A percentile compares a stretch with the other conserved stretches of the same genome.
Evolutionary conservation across 2,329 filamentous ascomycete species (phyloP).

Genomic region (Xylaria sp.): DNA sequence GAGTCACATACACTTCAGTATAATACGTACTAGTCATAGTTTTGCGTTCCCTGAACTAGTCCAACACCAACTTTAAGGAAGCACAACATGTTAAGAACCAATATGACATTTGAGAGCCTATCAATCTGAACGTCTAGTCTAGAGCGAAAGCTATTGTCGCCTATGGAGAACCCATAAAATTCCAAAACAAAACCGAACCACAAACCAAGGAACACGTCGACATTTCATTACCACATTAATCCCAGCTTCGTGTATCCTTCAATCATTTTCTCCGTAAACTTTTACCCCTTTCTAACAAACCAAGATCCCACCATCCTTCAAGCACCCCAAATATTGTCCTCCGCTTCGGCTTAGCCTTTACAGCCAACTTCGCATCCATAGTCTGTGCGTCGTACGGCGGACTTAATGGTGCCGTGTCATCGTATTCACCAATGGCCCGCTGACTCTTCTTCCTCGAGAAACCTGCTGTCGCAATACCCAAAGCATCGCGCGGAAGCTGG

Average conservation of each 20-base stretch:
- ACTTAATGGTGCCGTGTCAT: constrained; percentile 44
- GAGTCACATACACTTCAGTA: background rate
- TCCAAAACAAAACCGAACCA: constrained; percentile 15
- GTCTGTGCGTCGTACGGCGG: constrained; percentile 29
- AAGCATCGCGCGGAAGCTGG: constrained; percentile 44
- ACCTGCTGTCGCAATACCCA: constrained; percentile 45
- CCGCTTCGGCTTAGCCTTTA: constrained; percentile 50
- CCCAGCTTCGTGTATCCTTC: constrained; percentile 16
- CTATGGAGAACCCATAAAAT: constrained; percentile 1
- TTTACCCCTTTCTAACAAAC: constrained; percentile 56
- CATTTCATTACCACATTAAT: constrained; percentile 30
- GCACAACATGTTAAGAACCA: background rate
- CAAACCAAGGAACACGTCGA: background rate
- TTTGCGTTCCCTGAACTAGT: background rate
- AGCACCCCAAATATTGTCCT: constrained; percentile 60
- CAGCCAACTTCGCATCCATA: constrained; percentile 23
- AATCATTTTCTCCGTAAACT: constrained; percentile 44
- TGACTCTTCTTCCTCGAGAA: constrained; percentile 38
- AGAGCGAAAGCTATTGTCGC: background rate
- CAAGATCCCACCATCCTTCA: constrained; percentile 66
- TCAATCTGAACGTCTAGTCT: constrained; percentile 23
- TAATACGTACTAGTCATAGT: background rate
- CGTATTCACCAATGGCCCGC: constrained; percentile 37
- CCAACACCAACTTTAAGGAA: background rate
- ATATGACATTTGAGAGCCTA: constrained; percentile 16